Conservation (phyloP, 2,329 filamentous ascomycete species). For the Fusarium continuum region DNA sequence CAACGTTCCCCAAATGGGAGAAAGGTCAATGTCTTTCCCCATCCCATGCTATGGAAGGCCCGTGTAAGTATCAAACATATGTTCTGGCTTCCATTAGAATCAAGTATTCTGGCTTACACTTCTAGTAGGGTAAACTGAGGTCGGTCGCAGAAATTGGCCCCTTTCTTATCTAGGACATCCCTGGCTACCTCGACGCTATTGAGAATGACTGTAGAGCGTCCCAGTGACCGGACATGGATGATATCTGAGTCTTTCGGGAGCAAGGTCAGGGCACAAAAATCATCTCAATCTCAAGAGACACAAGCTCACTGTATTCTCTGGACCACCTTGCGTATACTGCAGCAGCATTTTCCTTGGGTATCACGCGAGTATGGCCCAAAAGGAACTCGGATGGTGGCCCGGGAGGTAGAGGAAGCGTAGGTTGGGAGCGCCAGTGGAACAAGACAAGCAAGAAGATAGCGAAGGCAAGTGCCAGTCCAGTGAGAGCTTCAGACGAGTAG, state of each 20-base stretch:
- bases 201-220: conserved; percentile 45
- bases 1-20: conserved; percentile 54
- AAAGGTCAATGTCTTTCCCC: conserved; percentile 58
- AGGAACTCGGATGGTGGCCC: conserved; percentile 44
- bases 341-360: conserved; percentile 42
- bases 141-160: conserved; percentile 55
- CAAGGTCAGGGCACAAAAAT: not conserved
- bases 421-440: conserved; percentile 8
- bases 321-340: conserved; percentile 42
- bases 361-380: conserved; percentile 42
- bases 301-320: conserved; percentile 40
- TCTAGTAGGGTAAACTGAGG: conserved; percentile 55
- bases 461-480: conserved; percentile 14
- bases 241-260: conserved; percentile 43
- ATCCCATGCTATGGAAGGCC: conserved; percentile 50
- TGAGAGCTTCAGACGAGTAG: conserved; percentile 4
- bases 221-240: conserved; percentile 45
- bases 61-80: not conserved
- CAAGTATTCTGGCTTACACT: conserved; percentile 38
- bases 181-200: conserved; percentile 47
- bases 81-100: not conserved
- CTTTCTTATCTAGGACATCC: conserved; percentile 56
- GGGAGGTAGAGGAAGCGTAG: conserved; percentile 37
- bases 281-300: not conserved
- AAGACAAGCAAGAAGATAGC: conserved; percentile 8